phyloP scores from a whole-genome alignment of 1,139 yeast genomes.

The Spathaspora sp. region DNA sequence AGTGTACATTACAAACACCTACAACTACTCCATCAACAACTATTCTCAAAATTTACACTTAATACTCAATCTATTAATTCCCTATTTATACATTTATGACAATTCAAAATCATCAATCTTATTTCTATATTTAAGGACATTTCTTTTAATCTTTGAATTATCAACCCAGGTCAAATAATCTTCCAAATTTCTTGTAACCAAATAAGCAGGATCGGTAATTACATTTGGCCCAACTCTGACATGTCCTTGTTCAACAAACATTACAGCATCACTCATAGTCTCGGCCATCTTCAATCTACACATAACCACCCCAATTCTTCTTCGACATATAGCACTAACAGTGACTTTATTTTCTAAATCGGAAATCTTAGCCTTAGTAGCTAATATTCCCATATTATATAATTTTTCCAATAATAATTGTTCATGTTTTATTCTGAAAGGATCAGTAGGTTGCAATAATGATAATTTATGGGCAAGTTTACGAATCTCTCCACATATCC shows the following conservation, averaged over 20 bases:
- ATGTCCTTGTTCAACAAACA: conserved; percentile 94
- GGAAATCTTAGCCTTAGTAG: conserved; percentile 86
- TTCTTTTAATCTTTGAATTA: conserved; percentile 86
- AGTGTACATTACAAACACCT: no score
- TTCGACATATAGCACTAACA: conserved; percentile 87
- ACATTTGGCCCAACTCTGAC: conserved; percentile 96
- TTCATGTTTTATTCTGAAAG: conserved; percentile 84
- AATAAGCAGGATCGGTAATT: conserved; percentile 91
- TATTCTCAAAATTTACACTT: neutral
- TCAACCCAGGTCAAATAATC: conserved; percentile 98
- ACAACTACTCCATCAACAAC: no score
- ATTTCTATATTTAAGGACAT: conserved; percentile 85
- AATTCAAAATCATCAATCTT: conserved; percentile 77
- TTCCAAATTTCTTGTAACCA: conserved; percentile 90
- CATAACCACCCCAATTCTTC: conserved; percentile 94
- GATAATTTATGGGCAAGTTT: conserved; percentile 85
- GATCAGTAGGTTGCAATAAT: conserved; percentile 80
- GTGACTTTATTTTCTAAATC: conserved; percentile 89
- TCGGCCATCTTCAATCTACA: conserved; percentile 94
- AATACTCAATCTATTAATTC: neutral
- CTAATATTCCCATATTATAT: conserved; percentile 81
- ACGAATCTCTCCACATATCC: conserved; percentile 86
- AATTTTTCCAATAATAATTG: conserved; percentile 82
- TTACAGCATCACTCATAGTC: conserved; percentile 82
- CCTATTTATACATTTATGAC: conserved; percentile 29